These are phyloP conservation scores for Galerina marginata DNA, from an alignment of 768 basidiomycete species.

Conservation along the genomic window DNA sequence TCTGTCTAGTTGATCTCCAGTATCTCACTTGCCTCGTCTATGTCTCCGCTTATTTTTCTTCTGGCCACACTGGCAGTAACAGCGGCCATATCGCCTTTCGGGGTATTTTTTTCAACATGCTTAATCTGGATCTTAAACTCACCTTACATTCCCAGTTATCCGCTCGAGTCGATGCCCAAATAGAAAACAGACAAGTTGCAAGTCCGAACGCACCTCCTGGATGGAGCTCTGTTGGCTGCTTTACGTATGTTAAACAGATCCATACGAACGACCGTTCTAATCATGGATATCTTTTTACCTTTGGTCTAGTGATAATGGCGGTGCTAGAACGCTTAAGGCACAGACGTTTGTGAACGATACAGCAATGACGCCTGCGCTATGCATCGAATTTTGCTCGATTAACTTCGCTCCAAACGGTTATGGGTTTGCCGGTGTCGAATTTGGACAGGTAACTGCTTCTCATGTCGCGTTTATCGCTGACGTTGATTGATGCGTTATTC, in stretches of 20 bases:
- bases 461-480: neutral
- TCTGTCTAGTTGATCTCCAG: too few species aligned
- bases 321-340: conserved; percentile 7
- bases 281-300: too few species aligned
- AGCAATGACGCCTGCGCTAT: conserved; percentile 13
- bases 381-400: conserved; percentile 9
- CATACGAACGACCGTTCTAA: too few species aligned
- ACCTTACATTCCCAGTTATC: too few species aligned
- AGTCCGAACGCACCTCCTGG: neutral
- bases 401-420: neutral
- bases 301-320: neutral
- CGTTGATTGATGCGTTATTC: neutral
- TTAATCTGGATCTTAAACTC: too few species aligned
- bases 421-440: conserved; percentile 16
- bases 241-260: neutral
- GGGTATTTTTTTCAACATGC: too few species aligned
- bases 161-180: too few species aligned
- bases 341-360: conserved; percentile 4
- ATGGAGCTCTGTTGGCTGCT: neutral
- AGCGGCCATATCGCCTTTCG: too few species aligned
- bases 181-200: neutral
- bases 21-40: too few species aligned
- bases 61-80: too few species aligned
- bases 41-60: too few species aligned
- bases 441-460: conserved; percentile 2